These are phyloP conservation scores for Croton setiger DNA, from an alignment of 441 rosid species.

Conservation along the genomic window DNA sequence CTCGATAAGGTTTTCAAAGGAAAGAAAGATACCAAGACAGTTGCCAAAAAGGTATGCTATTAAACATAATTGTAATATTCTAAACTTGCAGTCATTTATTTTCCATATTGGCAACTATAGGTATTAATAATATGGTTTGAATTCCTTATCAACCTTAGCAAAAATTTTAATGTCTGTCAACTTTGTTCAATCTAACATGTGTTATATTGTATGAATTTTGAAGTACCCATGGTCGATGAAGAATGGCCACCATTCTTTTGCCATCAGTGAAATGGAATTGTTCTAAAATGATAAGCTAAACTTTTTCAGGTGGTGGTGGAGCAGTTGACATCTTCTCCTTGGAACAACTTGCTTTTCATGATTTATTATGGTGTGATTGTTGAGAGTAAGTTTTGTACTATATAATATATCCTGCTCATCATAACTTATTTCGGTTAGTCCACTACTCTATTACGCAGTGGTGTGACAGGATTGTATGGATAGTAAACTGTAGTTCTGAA, in stretches of 20 bases:
- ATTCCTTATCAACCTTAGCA: background rate
- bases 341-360: slow-evolving; percentile 84
- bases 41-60: slow-evolving; percentile 76
- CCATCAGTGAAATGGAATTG: slow-evolving; percentile 1
- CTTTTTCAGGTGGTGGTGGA: slow-evolving; percentile 63
- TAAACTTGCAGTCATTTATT: background rate
- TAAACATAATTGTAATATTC: background rate
- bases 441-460: background rate
- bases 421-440: background rate
- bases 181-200: background rate
- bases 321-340: slow-evolving; percentile 84
- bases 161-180: background rate
- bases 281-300: slow-evolving; percentile 20
- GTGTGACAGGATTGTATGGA: too few species aligned
- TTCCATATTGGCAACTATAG: background rate
- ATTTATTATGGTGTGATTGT: slow-evolving; percentile 64
- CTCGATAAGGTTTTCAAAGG: slow-evolving; percentile 79
- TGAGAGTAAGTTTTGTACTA: slow-evolving; percentile 49
- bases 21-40: slow-evolving; percentile 74
- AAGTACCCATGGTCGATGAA: background rate
- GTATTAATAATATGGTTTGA: background rate
- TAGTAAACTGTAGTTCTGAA: background rate
- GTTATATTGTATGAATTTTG: background rate
- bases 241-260: background rate
- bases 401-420: background rate